phyloP scores from a whole-genome alignment of 768 basidiomycete species.

The Hypholoma fasciculare region DNA sequence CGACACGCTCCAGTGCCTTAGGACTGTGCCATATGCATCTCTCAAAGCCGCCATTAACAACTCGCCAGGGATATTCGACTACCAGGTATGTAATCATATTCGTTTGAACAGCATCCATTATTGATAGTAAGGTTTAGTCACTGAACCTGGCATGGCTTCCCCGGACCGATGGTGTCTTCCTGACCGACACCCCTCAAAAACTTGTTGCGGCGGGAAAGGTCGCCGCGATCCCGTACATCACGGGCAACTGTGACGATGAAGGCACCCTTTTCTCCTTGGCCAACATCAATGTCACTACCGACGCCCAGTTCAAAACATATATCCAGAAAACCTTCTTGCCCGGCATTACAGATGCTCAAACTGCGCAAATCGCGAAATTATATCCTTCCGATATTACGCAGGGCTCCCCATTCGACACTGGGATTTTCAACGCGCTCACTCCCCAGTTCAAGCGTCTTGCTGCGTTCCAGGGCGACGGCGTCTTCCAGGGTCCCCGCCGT shows the following conservation, averaged over 20 bases:
- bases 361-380: slow-evolving; percentile 27
- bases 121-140: slow-evolving; percentile 27
- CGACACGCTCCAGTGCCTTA: slow-evolving; percentile 43
- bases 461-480: slow-evolving; percentile 44
- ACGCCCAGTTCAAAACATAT: slow-evolving; percentile 20
- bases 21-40: slow-evolving; percentile 32
- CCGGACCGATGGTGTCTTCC: slow-evolving; percentile 47
- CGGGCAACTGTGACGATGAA: slow-evolving; percentile 61
- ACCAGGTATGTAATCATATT: slow-evolving; percentile 28
- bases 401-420: slow-evolving; percentile 58
- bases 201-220: slow-evolving; percentile 43
- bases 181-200: slow-evolving; percentile 43
- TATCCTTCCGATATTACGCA: slow-evolving; percentile 40
- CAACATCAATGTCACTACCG: slow-evolving; percentile 18
- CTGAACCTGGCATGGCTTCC: slow-evolving; percentile 49
- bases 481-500: slow-evolving; percentile 47
- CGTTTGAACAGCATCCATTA: not conserved
- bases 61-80: slow-evolving; percentile 37
- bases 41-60: slow-evolving; percentile 40
- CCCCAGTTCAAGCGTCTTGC: slow-evolving; percentile 48
- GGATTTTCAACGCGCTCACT: slow-evolving; percentile 39
- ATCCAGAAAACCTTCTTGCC: slow-evolving; percentile 31
- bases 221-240: slow-evolving; percentile 50
- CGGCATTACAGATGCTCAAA: slow-evolving; percentile 23
- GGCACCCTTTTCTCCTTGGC: slow-evolving; percentile 37